Conservation (phyloP, 2,329 filamentous ascomycete genomes). For the Kalaharituber pfeilii region DNA sequence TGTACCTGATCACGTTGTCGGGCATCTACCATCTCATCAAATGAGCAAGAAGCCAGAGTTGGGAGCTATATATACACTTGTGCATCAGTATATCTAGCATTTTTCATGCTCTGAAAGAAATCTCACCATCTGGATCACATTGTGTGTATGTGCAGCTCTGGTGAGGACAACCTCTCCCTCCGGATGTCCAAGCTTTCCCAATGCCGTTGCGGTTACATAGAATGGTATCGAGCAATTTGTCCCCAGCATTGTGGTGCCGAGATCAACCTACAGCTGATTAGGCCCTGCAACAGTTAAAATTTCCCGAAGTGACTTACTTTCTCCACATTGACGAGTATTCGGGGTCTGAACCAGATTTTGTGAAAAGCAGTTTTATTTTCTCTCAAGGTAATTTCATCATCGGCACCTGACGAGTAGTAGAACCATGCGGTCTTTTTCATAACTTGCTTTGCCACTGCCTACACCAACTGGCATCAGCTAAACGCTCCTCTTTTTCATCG, state of each 20-base stretch:
- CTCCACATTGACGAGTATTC: slow-evolving; percentile 75
- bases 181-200: slow-evolving; percentile 84
- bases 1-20: slow-evolving; percentile 63
- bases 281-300: background rate
- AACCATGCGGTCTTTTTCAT: slow-evolving; percentile 98
- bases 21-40: slow-evolving; percentile 92
- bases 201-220: slow-evolving; percentile 88
- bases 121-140: slow-evolving; percentile 72
- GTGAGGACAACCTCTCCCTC: slow-evolving; percentile 91
- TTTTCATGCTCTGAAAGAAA: background rate
- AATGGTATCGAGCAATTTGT: slow-evolving; percentile 70
- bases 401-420: slow-evolving; percentile 54
- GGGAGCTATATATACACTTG: slow-evolving; percentile 42
- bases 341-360: slow-evolving; percentile 91
- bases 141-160: slow-evolving; percentile 63
- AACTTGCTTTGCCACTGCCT: slow-evolving; percentile 60
- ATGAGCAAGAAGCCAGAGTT: slow-evolving; percentile 87
- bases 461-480: background rate
- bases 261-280: slow-evolving; percentile 40
- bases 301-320: slow-evolving; percentile 29
- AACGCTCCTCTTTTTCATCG: background rate
- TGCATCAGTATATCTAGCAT: no score
- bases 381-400: slow-evolving; percentile 49
- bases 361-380: slow-evolving; percentile 95
- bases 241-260: slow-evolving; percentile 84